Percentiles rank a stretch among this genome's conserved stretches.
phyloP scores from a whole-genome alignment of 257 asterid species.

The Solanum rostratum region DNA sequence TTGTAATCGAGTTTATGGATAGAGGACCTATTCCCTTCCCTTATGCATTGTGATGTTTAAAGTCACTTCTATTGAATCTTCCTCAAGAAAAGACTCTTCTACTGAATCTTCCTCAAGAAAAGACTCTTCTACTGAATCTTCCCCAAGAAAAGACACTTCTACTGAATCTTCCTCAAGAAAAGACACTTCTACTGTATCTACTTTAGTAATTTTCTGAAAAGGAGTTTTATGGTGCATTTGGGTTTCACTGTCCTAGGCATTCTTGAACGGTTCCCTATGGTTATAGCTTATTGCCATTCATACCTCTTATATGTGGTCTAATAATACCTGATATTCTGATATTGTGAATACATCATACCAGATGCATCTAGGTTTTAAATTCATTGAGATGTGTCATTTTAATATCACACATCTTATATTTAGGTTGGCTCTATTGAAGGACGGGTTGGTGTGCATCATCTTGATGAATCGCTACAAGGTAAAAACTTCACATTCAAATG shows the following conservation, averaged over 20 bases:
- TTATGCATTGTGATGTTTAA: neutral
- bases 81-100: neutral
- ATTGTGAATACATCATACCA: neutral
- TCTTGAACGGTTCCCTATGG: neutral
- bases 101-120: neutral
- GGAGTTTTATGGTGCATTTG: neutral
- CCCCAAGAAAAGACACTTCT: neutral
- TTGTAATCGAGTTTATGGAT: neutral
- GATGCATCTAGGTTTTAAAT: neutral
- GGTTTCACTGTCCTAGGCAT: neutral
- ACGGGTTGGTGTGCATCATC: slow-evolving; percentile 94
- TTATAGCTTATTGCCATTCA: neutral
- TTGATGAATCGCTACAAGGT: slow-evolving; percentile 65
- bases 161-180: neutral
- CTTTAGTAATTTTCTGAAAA: neutral
- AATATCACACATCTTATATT: neutral
- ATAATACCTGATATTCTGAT: neutral
- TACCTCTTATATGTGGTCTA: neutral
- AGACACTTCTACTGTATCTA: neutral
- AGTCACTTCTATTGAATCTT: neutral
- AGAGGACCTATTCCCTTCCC: neutral
- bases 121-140: neutral
- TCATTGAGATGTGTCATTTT: neutral
- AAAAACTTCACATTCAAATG: slow-evolving; percentile 98
- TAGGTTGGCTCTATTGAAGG: slow-evolving; percentile 99